A percentile compares a stretch with the other conserved stretches of the same genome.
Conservation (phyloP, 2,329 filamentous ascomycete genomes). For the Pyricularia grisea region DNA sequence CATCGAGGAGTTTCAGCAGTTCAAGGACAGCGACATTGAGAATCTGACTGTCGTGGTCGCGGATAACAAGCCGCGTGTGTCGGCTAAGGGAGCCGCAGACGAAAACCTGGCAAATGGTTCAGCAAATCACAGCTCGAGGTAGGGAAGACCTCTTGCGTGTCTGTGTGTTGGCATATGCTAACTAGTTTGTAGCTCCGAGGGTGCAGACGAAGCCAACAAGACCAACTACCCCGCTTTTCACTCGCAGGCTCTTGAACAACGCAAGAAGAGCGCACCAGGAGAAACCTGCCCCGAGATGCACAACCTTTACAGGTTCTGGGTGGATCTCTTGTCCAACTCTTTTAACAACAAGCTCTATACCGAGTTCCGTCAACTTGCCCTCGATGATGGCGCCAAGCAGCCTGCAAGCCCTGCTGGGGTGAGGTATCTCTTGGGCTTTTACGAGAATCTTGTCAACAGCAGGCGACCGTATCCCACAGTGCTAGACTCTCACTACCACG, state of each 20-base stretch:
- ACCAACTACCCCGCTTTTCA: conserved; percentile 25
- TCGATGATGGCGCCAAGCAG: conserved; percentile 48
- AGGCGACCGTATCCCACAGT: conserved; percentile 16
- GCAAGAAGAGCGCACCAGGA: conserved; percentile 21
- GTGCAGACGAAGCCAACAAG: conserved; percentile 5
- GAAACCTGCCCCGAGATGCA: conserved; percentile 48
- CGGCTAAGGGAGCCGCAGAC: background rate
- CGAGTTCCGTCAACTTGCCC: conserved; percentile 60
- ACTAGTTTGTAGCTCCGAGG: conserved; percentile 8
- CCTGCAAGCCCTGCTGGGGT: conserved; percentile 43
- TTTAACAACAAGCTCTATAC: conserved; percentile 70
- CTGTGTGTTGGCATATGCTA: background rate
- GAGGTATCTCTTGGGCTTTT: conserved; percentile 55
- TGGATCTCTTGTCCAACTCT: conserved; percentile 60
- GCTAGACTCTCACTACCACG: conserved; percentile 16
- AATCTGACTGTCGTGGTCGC: conserved; percentile 3
- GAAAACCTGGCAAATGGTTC: background rate
- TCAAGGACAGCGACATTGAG: conserved; percentile 14
- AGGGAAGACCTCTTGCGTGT: background rate
- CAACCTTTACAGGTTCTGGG: conserved; percentile 66
- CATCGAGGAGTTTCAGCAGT: conserved; percentile 21
- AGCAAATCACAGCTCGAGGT: background rate
- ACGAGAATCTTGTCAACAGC: conserved; percentile 27
- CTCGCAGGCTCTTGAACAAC: conserved; percentile 26
- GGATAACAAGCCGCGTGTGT: background rate